Evolutionary conservation across 164 flowering plant species (phyloP).

Genomic region (Dillenia turbinata): DNA sequence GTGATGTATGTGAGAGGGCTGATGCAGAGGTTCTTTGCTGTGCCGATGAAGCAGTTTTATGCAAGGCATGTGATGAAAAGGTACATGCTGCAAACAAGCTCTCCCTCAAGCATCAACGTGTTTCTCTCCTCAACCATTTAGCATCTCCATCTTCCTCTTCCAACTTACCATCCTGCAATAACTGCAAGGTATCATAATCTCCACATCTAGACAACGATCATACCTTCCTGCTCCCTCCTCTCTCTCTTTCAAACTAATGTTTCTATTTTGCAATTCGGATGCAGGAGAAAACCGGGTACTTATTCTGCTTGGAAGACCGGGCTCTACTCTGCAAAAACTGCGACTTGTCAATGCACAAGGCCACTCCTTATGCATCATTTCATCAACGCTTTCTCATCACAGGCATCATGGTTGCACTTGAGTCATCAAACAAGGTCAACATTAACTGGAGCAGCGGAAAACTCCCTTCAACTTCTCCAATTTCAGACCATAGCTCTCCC

Average conservation of each 20-base stretch:
- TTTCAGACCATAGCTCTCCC: not conserved
- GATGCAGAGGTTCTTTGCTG: conserved; percentile 38
- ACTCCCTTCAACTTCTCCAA: not conserved
- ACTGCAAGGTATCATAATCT: conserved; percentile 26
- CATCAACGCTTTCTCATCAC: conserved; percentile 35
- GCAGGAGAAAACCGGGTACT: conserved; percentile 28
- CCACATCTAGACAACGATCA: not conserved
- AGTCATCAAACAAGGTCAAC: conserved; percentile 7
- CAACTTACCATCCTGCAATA: conserved; percentile 25
- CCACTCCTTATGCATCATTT: conserved; percentile 14
- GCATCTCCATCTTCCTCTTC: conserved; percentile 3
- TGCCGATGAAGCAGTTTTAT: conserved; percentile 44
- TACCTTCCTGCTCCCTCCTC: not conserved
- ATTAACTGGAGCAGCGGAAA: not conserved
- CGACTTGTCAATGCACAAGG: conserved; percentile 25
- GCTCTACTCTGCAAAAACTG: conserved; percentile 28
- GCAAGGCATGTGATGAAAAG: conserved; percentile 27
- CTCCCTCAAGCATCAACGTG: conserved; percentile 31
- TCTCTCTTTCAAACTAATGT: not conserved
- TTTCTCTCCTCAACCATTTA: conserved; percentile 19
- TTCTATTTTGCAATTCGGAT: not conserved
- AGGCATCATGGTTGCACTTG: conserved; percentile 25
- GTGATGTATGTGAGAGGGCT: conserved; percentile 35
- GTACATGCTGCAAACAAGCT: conserved; percentile 46
- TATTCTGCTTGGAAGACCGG: conserved; percentile 40